Evolutionary conservation across 2,329 filamentous ascomycete species (phyloP).

Genomic region (Ophiostoma pallidulum): DNA sequence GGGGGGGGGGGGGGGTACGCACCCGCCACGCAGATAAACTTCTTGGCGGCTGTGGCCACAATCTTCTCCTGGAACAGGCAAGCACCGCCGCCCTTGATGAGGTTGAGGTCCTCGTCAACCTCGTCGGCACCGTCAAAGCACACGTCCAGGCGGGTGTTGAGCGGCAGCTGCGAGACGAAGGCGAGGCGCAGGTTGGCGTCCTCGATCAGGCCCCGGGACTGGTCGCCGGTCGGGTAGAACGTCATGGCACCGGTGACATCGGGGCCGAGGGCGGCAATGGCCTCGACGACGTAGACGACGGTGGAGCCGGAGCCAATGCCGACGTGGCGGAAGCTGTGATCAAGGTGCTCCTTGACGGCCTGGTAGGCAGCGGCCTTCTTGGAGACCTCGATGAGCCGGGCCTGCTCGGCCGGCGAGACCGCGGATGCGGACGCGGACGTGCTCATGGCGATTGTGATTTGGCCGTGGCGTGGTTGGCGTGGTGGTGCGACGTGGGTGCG

Average conservation of each 20-base stretch:
- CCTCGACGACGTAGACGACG: conserved; percentile 77
- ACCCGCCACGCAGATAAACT: conserved; percentile 61
- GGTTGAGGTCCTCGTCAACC: conserved; percentile 87
- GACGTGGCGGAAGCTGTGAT: conserved; percentile 50
- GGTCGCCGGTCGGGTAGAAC: conserved; percentile 88
- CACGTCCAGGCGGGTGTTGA: conserved; percentile 62
- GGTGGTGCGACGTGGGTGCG: neutral
- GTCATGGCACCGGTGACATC: conserved; percentile 54
- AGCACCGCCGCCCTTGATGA: conserved; percentile 96
- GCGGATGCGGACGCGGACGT: conserved; percentile 20
- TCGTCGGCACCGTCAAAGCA: conserved; percentile 96
- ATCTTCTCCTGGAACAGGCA: conserved; percentile 97
- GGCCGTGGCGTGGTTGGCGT: neutral
- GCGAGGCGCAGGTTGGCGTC: conserved; percentile 67
- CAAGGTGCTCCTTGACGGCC: conserved; percentile 65
- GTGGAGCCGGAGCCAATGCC: conserved; percentile 77
- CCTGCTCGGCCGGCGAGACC: conserved; percentile 20
- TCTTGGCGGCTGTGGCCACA: conserved; percentile 72
- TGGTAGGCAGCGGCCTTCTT: conserved; percentile 67
- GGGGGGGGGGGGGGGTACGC: no score
- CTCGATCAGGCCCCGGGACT: conserved; percentile 79
- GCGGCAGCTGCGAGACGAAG: conserved; percentile 61
- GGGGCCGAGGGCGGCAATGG: conserved; percentile 55
- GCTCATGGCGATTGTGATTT: conserved; percentile 20
- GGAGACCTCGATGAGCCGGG: conserved; percentile 53